These are phyloP conservation scores for Kluyveromyces sp. DNA, from an alignment of 1,139 yeast species.

Conservation along the genomic window DNA sequence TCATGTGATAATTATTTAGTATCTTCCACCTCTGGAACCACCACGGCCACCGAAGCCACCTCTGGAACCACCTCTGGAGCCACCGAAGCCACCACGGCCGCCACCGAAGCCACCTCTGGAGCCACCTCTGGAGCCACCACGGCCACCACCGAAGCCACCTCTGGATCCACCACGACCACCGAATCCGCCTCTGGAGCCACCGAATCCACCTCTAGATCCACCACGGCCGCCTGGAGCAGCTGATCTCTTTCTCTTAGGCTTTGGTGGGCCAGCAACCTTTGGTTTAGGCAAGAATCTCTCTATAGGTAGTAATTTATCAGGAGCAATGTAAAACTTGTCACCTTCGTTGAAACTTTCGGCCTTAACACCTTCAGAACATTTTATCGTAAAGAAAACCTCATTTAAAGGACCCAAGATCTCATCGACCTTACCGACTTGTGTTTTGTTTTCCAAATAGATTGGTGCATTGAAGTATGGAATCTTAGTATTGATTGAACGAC, in stretches of 20 bases:
- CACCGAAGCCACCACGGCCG: constrained; percentile 15
- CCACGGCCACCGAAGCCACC: constrained; percentile 55
- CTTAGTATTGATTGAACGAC: constrained; percentile 89
- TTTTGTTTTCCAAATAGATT: constrained; percentile 88
- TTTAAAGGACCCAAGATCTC: constrained; percentile 96
- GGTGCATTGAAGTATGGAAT: constrained; percentile 99
- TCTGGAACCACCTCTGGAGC: constrained; percentile 58
- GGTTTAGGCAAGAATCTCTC: constrained; percentile 96
- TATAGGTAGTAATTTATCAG: constrained; percentile 89
- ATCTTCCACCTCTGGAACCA: constrained; percentile 32
- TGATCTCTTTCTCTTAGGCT: constrained; percentile 56
- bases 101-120: constrained; percentile 23
- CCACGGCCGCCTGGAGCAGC: constrained; percentile 42
- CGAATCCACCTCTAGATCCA: constrained; percentile 33
- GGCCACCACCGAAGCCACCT: constrained; percentile 22
- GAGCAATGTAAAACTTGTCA: constrained; percentile 91
- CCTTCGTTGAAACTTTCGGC: constrained; percentile 91
- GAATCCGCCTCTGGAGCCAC: constrained; percentile 34
- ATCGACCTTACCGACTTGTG: constrained; percentile 95
- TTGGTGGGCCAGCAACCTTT: constrained; percentile 68
- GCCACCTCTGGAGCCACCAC: constrained; percentile 22
- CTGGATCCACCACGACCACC: constrained; percentile 32
- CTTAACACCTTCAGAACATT: constrained; percentile 93
- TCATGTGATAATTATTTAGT: too few relatives aligned
- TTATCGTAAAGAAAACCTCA: constrained; percentile 93